phyloP scores from a whole-genome alignment of 495 filamentous ascomycete species.

The Aspergillus coremiiformis region DNA sequence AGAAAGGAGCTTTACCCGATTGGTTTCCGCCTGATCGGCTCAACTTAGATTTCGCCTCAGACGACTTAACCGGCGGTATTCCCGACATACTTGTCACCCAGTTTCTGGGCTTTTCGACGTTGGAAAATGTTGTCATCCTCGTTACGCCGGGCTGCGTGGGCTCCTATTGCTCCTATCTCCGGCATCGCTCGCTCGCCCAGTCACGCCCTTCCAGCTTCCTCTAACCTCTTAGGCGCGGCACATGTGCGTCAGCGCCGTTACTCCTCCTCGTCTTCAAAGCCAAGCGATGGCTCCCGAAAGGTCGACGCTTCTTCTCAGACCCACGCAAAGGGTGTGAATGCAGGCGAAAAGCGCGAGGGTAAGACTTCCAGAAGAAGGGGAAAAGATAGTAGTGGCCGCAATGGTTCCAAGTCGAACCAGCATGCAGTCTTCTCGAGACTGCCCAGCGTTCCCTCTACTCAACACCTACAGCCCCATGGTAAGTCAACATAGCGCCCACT shows the following conservation, averaged over 20 bases:
- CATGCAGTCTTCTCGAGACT: constrained; percentile 48
- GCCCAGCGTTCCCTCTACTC: constrained; percentile 78
- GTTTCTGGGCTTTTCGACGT: constrained; percentile 19
- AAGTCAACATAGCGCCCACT: constrained; percentile 14
- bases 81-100: constrained; percentile 22
- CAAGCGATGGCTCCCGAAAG: constrained; percentile 39
- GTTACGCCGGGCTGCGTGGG: constrained; percentile 41
- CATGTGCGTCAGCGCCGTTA: constrained; percentile 46
- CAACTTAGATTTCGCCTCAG: constrained; percentile 39
- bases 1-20: constrained; percentile 25
- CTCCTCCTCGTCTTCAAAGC: constrained; percentile 49
- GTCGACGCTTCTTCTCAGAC: constrained; percentile 36
- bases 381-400: constrained; percentile 32
- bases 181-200: constrained; percentile 25
- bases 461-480: constrained; percentile 71
- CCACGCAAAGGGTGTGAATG: constrained; percentile 35
- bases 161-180: constrained; percentile 33
- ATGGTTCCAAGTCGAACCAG: constrained; percentile 33
- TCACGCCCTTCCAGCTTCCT: constrained; percentile 26
- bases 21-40: constrained; percentile 34
- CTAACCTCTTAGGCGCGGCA: constrained; percentile 26
- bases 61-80: constrained; percentile 15
- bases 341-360: constrained; percentile 28
- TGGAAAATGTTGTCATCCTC: constrained; percentile 44
- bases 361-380: constrained; percentile 32